Evolutionary conservation across 2,329 filamentous ascomycete species (phyloP).

Genomic region (Daldinia sp.): DNA sequence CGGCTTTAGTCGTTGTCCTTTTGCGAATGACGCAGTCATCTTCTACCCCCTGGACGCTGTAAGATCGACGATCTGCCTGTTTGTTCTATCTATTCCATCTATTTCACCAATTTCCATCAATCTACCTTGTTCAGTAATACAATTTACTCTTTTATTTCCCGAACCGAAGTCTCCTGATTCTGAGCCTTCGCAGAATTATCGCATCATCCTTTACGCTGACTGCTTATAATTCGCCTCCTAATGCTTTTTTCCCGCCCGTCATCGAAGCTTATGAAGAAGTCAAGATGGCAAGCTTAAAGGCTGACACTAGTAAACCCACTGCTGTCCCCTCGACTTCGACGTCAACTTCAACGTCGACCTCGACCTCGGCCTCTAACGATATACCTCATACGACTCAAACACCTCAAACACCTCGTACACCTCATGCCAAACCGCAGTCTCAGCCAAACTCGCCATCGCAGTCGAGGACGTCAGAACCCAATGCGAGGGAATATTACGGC

Average conservation of each 20-base stretch:
- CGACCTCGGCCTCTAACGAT: conserved; percentile 26
- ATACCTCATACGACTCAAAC: conserved; percentile 21
- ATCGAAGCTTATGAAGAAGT: conserved; percentile 5
- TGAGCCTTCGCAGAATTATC: conserved; percentile 7
- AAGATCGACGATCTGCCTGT: conserved; percentile 8
- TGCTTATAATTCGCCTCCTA: conserved; percentile 6
- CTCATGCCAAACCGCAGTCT: conserved; percentile 14
- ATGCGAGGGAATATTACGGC: conserved; percentile 62
- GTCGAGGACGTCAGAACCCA: conserved; percentile 30
- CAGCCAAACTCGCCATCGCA: conserved; percentile 31
- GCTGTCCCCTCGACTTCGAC: conserved; percentile 21
- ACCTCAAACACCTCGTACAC: conserved; percentile 16
- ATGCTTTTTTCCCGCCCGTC: not conserved
- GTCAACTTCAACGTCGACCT: too few species aligned
- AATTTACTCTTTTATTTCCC: conserved; percentile 18
- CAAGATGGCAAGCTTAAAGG: conserved; percentile 41
- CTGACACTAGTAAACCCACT: conserved; percentile 39
- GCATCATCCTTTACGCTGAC: conserved; percentile 10
- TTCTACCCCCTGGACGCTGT: conserved; percentile 22
- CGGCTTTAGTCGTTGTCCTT: conserved; percentile 28
- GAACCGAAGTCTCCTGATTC: not conserved
- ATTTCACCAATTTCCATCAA: not conserved
- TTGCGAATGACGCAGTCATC: conserved; percentile 37
- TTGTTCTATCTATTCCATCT: conserved; percentile 9
- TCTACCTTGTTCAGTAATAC: conserved; percentile 31